These are phyloP conservation scores for Physcomitrium patens DNA, from an alignment of 225 moss, liverwort and hornwort species.

Conservation along the genomic window DNA sequence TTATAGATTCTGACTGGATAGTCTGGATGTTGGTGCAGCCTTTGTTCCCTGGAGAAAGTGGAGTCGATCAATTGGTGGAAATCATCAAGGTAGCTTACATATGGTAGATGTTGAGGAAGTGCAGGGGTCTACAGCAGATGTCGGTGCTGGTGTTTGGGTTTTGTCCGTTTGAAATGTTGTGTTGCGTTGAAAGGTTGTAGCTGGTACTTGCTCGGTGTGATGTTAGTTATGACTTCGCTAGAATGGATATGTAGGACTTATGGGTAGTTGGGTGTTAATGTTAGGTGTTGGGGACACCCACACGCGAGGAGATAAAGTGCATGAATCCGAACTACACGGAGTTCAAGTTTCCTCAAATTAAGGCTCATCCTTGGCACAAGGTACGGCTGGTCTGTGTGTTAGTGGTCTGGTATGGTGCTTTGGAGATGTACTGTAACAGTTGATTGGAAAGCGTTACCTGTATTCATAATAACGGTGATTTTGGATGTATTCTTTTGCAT, in stretches of 20 bases:
- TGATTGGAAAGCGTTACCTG: no score
- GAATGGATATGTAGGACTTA: no score
- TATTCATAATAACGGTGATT: neutral
- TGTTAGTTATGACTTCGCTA: no score
- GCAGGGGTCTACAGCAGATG: no score
- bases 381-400: slow-evolving; percentile 29
- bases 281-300: slow-evolving; percentile 94
- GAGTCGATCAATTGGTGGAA: slow-evolving; percentile 97
- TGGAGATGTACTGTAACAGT: no score
- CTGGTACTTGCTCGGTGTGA: no score
- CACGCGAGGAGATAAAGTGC: slow-evolving; percentile 97
- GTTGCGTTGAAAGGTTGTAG: neutral
- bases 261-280: neutral
- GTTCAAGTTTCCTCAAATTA: slow-evolving; percentile 98
- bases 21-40: slow-evolving; percentile 56
- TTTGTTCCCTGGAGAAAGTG: slow-evolving; percentile 91
- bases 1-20: neutral
- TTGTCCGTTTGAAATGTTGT: neutral
- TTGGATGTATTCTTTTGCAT: no score
- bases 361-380: slow-evolving; percentile 99
- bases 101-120: no score
- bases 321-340: slow-evolving; percentile 99
- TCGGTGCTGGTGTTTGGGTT: neutral
- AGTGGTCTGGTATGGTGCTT: neutral
- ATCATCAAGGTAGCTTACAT: slow-evolving; percentile 73